phyloP scores from a whole-genome alignment of 2,329 filamentous ascomycete species.

The Alternaria postmessia region DNA sequence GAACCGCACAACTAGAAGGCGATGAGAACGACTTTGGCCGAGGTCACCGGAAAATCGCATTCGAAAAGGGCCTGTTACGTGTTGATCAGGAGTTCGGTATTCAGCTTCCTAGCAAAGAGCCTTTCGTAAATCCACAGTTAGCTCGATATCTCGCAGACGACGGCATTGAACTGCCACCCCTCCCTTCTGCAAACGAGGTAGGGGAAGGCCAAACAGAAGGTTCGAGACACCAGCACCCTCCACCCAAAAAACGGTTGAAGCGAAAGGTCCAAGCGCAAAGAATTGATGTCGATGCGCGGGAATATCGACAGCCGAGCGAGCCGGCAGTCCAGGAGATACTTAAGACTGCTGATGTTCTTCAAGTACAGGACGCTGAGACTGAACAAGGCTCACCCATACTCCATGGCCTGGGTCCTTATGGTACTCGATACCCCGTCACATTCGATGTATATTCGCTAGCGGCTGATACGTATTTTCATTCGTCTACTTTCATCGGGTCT shows the following conservation, averaged over 20 bases:
- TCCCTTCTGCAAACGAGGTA: slow-evolving; percentile 28
- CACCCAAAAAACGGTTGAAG: slow-evolving; percentile 32
- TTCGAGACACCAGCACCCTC: not conserved
- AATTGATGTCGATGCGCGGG: slow-evolving; percentile 56
- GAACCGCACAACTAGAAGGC: slow-evolving; percentile 54
- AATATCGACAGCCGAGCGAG: slow-evolving; percentile 57
- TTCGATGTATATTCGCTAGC: slow-evolving; percentile 62
- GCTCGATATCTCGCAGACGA: slow-evolving; percentile 46
- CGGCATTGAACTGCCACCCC: slow-evolving; percentile 28
- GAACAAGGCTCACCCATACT: slow-evolving; percentile 25
- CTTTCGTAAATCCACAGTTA: slow-evolving; percentile 39
- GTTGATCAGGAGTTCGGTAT: slow-evolving; percentile 39
- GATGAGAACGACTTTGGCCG: slow-evolving; percentile 50
- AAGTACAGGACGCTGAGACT: slow-evolving; percentile 10
- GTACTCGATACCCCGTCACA: slow-evolving; percentile 59
- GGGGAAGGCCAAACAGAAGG: slow-evolving; percentile 15
- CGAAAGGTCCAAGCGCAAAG: slow-evolving; percentile 55
- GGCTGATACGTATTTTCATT: slow-evolving; percentile 63
- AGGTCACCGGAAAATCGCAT: slow-evolving; percentile 49
- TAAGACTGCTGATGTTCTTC: not conserved
- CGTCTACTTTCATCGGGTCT: slow-evolving; percentile 65
- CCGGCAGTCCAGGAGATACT: slow-evolving; percentile 36
- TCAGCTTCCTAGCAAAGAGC: slow-evolving; percentile 15
- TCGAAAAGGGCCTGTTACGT: slow-evolving; percentile 43
- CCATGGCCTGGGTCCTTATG: slow-evolving; percentile 58